Conservation (phyloP, 495 filamentous ascomycete species). For the Aspergillus hancockii region DNA sequence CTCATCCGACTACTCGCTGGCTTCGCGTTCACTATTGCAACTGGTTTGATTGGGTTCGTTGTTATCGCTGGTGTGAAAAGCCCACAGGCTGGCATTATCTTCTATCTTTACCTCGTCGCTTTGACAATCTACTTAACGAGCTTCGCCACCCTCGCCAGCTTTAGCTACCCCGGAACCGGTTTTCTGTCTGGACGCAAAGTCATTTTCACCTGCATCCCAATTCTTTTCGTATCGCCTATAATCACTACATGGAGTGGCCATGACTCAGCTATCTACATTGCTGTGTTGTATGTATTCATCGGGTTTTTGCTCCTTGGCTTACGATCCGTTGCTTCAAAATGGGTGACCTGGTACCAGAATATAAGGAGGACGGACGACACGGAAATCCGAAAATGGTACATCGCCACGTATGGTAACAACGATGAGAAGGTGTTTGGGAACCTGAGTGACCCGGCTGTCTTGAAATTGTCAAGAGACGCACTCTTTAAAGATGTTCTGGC, state of each 20-base stretch:
- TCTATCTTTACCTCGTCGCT: slow-evolving; percentile 50
- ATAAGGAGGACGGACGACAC: slow-evolving; percentile 47
- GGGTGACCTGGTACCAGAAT: slow-evolving; percentile 52
- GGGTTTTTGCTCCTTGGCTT: slow-evolving; percentile 45
- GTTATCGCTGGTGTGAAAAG: slow-evolving; percentile 41
- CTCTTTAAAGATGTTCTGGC: slow-evolving; percentile 44
- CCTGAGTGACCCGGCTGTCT: slow-evolving; percentile 43
- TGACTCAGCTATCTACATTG: slow-evolving; percentile 50
- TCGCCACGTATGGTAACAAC: slow-evolving; percentile 32
- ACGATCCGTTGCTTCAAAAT: slow-evolving; percentile 47
- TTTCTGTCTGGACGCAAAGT: slow-evolving; percentile 54
- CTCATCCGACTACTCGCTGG: slow-evolving; percentile 59
- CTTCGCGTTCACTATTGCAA: slow-evolving; percentile 52
- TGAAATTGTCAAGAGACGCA: slow-evolving; percentile 49
- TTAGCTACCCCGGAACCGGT: slow-evolving; percentile 54
- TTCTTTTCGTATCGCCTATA: slow-evolving; percentile 49
- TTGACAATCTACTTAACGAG: slow-evolving; percentile 53
- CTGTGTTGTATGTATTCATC: slow-evolving; percentile 48
- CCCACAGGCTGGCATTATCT: slow-evolving; percentile 46
- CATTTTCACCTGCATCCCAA: slow-evolving; percentile 46
- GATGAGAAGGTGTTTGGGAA: slow-evolving; percentile 39
- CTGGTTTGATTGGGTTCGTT: slow-evolving; percentile 52
- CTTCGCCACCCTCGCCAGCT: slow-evolving; percentile 55
- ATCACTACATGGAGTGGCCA: slow-evolving; percentile 48
- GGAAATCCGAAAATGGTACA: slow-evolving; percentile 53